Evolutionary conservation across 164 flowering plant genomes (phyloP), one percentile per base, ranked within the genome.

Genomic region (Nelumbo lutea): DNA sequence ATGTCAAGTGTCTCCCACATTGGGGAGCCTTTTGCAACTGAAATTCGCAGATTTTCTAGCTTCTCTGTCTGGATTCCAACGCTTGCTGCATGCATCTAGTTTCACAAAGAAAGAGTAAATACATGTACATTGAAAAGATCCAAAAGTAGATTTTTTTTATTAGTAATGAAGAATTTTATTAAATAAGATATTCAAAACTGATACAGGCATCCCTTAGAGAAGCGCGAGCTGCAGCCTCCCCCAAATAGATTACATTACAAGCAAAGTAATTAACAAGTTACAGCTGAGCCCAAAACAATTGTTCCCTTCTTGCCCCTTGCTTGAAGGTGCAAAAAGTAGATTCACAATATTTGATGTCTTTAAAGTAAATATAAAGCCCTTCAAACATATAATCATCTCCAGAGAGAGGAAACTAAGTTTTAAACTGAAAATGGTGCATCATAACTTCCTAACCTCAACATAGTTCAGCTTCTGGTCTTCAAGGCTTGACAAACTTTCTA

Each of bases 1-100:
- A 81, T 72, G 66, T 95, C 98, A 62, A 95, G 97, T 72, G 99
- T 95, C 82, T 92, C 99, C 99, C 99, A 95, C 99, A 95, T 92
- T 46, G 98, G 90, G 76, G 99, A 95, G 70, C 96, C 87, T 79
- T 87, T 95, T 58, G 99, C 91, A 73, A 89, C 89, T 62, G 99
- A 85, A 75, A 95, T 83, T 53, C 99, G 90, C 75, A 95, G 78
- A 76, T 78, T 92, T 73, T 95, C 99, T 74, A 95, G 98, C 81
- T 90, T 95, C 69, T 95, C 99, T 43, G 88, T 75, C 61, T 92
- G 87, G 77, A 92, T 83, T 61, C 99, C 98, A 75, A 73, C 83
- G 73, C 87, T 95, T 68, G 76, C 88, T 47, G 98, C 97, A 79
- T 95, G 99, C 87, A 89, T 71, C 99, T 95, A 65, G 59, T 55